Evolutionary conservation across 345 rosid species (phyloP), one percentile per base, ranked within the genome.

Genomic region (Eucalyptus victrix): DNA sequence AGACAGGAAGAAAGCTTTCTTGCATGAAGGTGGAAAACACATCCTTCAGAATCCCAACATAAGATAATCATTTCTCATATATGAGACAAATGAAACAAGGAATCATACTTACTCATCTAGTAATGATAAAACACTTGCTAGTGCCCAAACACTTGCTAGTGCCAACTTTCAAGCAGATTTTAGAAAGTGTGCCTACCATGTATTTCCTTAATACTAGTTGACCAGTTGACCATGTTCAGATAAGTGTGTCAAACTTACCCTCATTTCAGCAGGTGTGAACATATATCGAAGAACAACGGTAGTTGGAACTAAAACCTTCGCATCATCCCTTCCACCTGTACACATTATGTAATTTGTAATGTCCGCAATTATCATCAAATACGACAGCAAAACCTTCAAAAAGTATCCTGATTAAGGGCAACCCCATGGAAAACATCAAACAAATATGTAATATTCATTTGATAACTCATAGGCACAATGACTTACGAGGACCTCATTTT

Each of bases 261-360:
- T 95, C 94, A 97, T 94, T 92, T 98, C 99, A 89, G 97, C 96
- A 67, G 96, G 97, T 87, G 95, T 83, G 86, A 98, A 97, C 99
- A 97, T 95, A 95, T 93, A 37, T 28, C 96, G 98, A 49, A 98
- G 95, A 92, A 96, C 92, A 54, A 97, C 94, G 26, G 99, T 96
- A 30, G 97, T 94, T 58, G 99, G 97, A 90, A 97, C 93, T 62
- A 91, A 90, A 89, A 96, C 88, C 95, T 98, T 98, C 80, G 96
- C 94, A 94, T 98, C 99, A 92, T 98, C 99, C 80, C 92, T 96
- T 83, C 99, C 99, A 91, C 99, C 99, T 98, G 92, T 87, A 88
- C 72, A 67, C 86, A 34, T 65, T 40, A 50, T 87, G 56, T 86
- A 86, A 86, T 21, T 76, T 50, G 86, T 65, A 30, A 88, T 42